Conservation (phyloP, 2,329 filamentous ascomycete genomes). For the Pyricularia sp. region DNA sequence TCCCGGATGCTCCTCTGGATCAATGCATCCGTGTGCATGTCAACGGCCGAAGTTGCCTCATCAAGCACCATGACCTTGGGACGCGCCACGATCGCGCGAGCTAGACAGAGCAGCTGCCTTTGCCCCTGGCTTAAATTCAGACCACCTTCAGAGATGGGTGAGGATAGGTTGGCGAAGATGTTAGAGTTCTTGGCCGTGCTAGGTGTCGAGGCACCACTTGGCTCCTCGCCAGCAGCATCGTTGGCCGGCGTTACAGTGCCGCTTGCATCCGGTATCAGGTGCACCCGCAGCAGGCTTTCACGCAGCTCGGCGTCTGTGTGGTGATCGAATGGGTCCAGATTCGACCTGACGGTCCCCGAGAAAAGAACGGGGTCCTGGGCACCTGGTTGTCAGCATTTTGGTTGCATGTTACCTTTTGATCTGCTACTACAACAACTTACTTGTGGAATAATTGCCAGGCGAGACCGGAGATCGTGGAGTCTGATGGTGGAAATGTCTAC, state of each 20-base stretch:
- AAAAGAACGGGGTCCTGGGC: conserved; percentile 68
- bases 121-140: conserved; percentile 70
- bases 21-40: conserved; percentile 65
- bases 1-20: conserved; percentile 67
- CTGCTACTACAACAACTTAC: conserved; percentile 14
- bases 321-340: conserved; percentile 68
- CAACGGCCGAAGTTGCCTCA: conserved; percentile 70
- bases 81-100: conserved; percentile 60
- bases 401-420: background rate
- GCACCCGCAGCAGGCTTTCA: conserved; percentile 61
- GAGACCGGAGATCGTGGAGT: conserved; percentile 60
- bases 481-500: conserved; percentile 65
- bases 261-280: conserved; percentile 42
- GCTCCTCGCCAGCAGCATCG: background rate
- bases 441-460: conserved; percentile 70
- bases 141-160: conserved; percentile 60
- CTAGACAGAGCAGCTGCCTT: conserved; percentile 66
- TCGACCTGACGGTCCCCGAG: conserved; percentile 66
- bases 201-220: conserved; percentile 26
- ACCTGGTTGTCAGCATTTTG: background rate
- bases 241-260: conserved; percentile 25
- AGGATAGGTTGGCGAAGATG: conserved; percentile 52
- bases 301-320: conserved; percentile 59
- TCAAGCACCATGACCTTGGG: conserved; percentile 74
- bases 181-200: conserved; percentile 46